Base-by-base conservation (phyloP, 257 asterid species). In the Forsythia suspensa region DNA sequence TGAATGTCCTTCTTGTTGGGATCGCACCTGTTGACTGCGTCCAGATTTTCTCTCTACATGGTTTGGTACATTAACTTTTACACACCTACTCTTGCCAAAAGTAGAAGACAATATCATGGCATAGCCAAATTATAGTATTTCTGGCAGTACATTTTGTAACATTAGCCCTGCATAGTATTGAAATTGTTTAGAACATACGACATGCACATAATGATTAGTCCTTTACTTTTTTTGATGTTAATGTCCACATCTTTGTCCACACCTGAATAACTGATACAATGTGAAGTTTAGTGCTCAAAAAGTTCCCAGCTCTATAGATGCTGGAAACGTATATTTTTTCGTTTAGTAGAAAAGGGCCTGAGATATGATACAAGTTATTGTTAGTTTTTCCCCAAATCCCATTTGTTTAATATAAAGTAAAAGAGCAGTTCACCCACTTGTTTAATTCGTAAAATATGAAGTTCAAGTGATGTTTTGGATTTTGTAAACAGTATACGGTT, bases 31-130 rank as follows among this genome's bases (percentile, higher is more conserved):
- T 93, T 38, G 99, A 95, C 84, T 92, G 91, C 81, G 94, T 93
- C 78, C 98, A 95, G 88, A 92, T 95, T 79, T 95, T 95, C 84
- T 95, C 98, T 82, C 88, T 95, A 72, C 99, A 93, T 76, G 99
- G 99, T 76, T 82, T 95, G 97, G 99, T 95, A 91, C 37, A 90
- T 76, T 44, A 34, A 70, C 65, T 63, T 59, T 66, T 24, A 44
- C 57, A 68, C 41, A 15, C 61, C 20, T 37, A 7, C 10, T 48
- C 59, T 48, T 48, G 59, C 59, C 39, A 38, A 74, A 9, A 73
- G 13, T 36, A 41, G 63, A 59, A 43, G 36, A 18, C 21, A 57
- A 41, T 39, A 65, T 63, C 34, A 8, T 52, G 48, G 67, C n/a
- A 43, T 38, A 29, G 36, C 55, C 15, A 68, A 11, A 29, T 46